Conservation (phyloP, 2,329 filamentous ascomycete genomes). For the Mycosphaerella arachidis region DNA sequence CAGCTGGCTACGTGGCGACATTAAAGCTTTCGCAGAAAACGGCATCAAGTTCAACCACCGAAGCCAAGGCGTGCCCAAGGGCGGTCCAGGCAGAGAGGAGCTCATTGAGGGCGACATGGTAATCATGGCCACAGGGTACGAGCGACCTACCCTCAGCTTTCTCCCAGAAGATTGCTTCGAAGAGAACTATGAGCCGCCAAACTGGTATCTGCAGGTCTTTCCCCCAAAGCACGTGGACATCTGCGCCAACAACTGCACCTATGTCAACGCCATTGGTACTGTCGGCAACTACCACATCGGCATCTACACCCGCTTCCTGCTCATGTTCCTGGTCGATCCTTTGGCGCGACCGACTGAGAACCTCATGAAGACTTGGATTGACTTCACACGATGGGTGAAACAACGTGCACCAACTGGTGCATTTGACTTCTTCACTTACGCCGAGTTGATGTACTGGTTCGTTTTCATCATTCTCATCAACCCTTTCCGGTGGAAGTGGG, state of each 20-base stretch:
- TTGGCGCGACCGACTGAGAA: conserved; percentile 65
- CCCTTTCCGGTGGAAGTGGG: conserved; percentile 89
- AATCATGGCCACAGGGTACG: conserved; percentile 78
- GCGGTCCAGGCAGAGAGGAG: conserved; percentile 66
- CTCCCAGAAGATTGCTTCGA: conserved; percentile 68
- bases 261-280: conserved; percentile 72
- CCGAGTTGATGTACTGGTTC: conserved; percentile 83
- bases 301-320: conserved; percentile 78
- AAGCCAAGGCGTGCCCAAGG: conserved; percentile 66
- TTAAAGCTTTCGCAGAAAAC: conserved; percentile 58
- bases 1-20: conserved; percentile 77
- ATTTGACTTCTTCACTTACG: conserved; percentile 87
- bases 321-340: conserved; percentile 82
- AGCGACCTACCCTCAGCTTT: conserved; percentile 68
- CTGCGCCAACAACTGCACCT: conserved; percentile 80
- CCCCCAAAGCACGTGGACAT: conserved; percentile 68
- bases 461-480: conserved; percentile 72
- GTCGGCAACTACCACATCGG: conserved; percentile 87
- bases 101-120: conserved; percentile 68
- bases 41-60: conserved; percentile 68
- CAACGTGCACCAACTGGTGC: conserved; percentile 64
- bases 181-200: conserved; percentile 70
- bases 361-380: conserved; percentile 83
- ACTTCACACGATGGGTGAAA: conserved; percentile 73
- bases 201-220: conserved; percentile 87